phyloP scores from a whole-genome alignment of 805 yeast genomes.

The Candida parachauliodes region DNA sequence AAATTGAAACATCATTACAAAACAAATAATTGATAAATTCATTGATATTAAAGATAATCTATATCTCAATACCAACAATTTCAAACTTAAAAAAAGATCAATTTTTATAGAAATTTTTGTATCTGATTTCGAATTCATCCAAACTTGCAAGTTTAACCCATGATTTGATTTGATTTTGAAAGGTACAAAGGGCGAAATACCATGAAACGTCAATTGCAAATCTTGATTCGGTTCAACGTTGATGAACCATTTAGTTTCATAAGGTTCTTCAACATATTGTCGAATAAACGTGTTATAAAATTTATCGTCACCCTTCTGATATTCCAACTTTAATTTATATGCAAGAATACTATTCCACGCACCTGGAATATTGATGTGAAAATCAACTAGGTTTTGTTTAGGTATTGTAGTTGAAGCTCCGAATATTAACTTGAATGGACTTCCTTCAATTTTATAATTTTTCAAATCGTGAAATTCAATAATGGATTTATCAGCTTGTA shows the following conservation, averaged over 20 bases:
- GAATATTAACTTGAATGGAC: slow-evolving; percentile 35
- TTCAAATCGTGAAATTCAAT: neutral
- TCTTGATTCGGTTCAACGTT: slow-evolving; percentile 28
- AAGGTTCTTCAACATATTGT: slow-evolving; percentile 61
- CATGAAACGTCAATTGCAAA: slow-evolving; percentile 39
- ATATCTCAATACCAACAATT: slow-evolving; percentile 69
- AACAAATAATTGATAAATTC: slow-evolving; percentile 57
- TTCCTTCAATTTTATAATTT: slow-evolving; percentile 19
- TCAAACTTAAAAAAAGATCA: slow-evolving; percentile 59
- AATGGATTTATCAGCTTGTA: neutral
- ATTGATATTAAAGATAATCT: slow-evolving; percentile 70
- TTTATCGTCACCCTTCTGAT: slow-evolving; percentile 6
- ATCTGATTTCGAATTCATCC: slow-evolving; percentile 39
- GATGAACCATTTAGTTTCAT: slow-evolving; percentile 78
- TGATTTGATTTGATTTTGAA: slow-evolving; percentile 28
- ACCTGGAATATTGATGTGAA: slow-evolving; percentile 48
- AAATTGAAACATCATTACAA: slow-evolving; percentile 56
- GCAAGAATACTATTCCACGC: slow-evolving; percentile 63
- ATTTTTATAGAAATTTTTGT: slow-evolving; percentile 38
- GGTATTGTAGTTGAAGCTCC: slow-evolving; percentile 44
- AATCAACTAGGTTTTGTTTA: slow-evolving; percentile 39
- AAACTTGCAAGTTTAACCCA: slow-evolving; percentile 43
- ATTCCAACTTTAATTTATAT: slow-evolving; percentile 35
- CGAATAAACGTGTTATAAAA: slow-evolving; percentile 61
- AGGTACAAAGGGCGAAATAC: slow-evolving; percentile 70